phyloP scores from a whole-genome alignment of 495 filamentous ascomycete species.

The Cercophora scortea region DNA sequence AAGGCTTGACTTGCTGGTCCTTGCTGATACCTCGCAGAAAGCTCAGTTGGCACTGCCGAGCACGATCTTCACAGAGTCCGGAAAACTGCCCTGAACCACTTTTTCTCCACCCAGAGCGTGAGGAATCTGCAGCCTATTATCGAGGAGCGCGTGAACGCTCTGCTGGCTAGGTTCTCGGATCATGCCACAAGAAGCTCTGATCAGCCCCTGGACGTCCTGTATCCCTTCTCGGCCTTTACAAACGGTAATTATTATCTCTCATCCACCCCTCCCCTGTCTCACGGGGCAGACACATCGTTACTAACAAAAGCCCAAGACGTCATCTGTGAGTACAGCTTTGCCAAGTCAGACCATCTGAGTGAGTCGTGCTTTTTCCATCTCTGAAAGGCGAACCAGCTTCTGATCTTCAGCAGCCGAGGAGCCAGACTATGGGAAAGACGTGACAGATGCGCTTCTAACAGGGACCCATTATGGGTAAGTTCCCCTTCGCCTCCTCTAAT shows the following conservation, averaged over 20 bases:
- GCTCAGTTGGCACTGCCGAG: background rate
- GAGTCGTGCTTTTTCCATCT: background rate
- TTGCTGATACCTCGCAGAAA: background rate
- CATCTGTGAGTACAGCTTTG: constrained; percentile 8
- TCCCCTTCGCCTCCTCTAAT: background rate
- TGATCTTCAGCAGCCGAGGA: background rate
- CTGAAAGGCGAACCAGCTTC: background rate
- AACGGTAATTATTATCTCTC: background rate
- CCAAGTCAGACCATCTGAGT: constrained; percentile 1
- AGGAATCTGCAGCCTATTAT: constrained; percentile 10
- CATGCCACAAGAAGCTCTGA: background rate
- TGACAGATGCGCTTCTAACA: constrained; percentile 7
- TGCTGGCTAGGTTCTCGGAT: background rate
- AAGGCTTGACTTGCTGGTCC: background rate
- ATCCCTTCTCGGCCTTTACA: constrained; percentile 11
- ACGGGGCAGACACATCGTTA: no score
- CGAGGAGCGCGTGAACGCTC: background rate
- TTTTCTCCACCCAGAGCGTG: constrained; percentile 12
- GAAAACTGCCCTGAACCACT: constrained; percentile 11
- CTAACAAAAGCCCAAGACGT: background rate
- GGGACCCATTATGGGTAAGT: constrained; percentile 8
- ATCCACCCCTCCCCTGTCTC: no score
- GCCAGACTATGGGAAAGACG: constrained; percentile 3
- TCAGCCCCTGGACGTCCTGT: background rate
- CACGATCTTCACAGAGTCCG: constrained; percentile 15